Conservation (phyloP, 305 asterid genomes). For the Rubia peregrina region DNA sequence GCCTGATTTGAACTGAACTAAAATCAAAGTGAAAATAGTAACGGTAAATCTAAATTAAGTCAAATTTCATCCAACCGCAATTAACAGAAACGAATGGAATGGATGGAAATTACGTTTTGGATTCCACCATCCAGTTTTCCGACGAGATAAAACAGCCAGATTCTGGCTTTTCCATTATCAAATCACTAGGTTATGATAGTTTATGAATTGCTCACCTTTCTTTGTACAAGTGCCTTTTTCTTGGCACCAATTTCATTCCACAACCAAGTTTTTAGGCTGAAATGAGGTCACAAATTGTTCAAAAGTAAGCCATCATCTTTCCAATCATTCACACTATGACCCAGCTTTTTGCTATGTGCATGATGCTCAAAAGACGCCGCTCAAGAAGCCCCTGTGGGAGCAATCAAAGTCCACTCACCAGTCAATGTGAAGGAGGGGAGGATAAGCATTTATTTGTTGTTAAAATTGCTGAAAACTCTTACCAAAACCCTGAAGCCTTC, state of each 20-base stretch:
- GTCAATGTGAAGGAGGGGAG: neutral
- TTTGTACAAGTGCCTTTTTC: neutral
- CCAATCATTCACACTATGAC: neutral
- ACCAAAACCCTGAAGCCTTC: slow-evolving; percentile 66
- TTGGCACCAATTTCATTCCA: neutral
- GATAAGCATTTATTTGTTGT: slow-evolving; percentile 7
- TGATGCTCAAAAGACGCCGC: slow-evolving; percentile 46
- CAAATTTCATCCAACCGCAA: too few relatives aligned
- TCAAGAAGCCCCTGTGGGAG: slow-evolving; percentile 65
- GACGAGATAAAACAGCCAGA: neutral
- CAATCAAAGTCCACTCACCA: slow-evolving; percentile 2
- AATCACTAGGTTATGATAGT: neutral
- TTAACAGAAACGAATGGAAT: too few relatives aligned
- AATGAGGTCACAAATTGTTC: neutral
- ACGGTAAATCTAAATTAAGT: too few relatives aligned
- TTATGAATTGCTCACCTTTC: neutral
- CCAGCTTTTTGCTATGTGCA: neutral
- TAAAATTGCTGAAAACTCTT: slow-evolving; percentile 24
- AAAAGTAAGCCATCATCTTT: neutral
- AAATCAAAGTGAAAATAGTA: too few relatives aligned
- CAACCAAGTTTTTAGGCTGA: neutral
- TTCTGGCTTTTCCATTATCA: neutral
- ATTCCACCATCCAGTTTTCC: neutral
- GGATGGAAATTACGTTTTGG: neutral
- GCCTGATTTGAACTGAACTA: too few relatives aligned